Base-by-base conservation (phyloP, 805 yeast genomes). In the Barnettozyma californica region DNA sequence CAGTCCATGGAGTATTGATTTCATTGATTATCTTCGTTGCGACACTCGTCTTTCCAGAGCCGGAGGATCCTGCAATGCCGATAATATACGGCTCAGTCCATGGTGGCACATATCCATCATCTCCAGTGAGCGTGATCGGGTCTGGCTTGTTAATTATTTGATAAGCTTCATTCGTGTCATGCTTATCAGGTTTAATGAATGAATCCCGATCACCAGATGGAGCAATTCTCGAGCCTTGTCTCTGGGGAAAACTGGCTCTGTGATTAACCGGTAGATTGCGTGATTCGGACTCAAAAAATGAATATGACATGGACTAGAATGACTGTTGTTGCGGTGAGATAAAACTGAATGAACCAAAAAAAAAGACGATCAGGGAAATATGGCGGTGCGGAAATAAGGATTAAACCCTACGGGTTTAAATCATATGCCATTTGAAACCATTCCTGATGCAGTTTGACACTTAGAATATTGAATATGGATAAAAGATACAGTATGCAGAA, bases 31-130 rank as follows among this genome's bases (percentile, higher is more conserved):
- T 84, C 53, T 79, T 77, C 35, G 89, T 82, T 0, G 97, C 94
- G 18, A 94, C 88, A 33, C 95, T 84, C 0, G 98, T 92, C 63
- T 92, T 92, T 1, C 99, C 99, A 0, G 96, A 87, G 2, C 98
- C 95, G 14, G 87, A 80, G 23, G 80, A 76, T 1, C 96, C 95
- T 0, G 95, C 95, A 18, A 87, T 77, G n/a, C 95, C 95, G 54
- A 87, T 87, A 44, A 87, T 78, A 57, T 86, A 87, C 0, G 95
- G 95, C 44, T 85, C 83, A 1, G 82, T 80, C 95, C 95, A 87
- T n/a, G 95, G 95, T 7, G 95, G 95, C 8, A 77, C 73, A 56
- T 85, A 86, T 23, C 48, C 41, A 5, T 45, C 47, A 11, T 44
- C 38, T 11, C 49, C 46, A 5, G 33, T 6, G 26, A n/a, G 16